Evolutionary conservation across 2,329 filamentous ascomycete genomes (phyloP).

Genomic region (Cladobotryum protrusum): DNA sequence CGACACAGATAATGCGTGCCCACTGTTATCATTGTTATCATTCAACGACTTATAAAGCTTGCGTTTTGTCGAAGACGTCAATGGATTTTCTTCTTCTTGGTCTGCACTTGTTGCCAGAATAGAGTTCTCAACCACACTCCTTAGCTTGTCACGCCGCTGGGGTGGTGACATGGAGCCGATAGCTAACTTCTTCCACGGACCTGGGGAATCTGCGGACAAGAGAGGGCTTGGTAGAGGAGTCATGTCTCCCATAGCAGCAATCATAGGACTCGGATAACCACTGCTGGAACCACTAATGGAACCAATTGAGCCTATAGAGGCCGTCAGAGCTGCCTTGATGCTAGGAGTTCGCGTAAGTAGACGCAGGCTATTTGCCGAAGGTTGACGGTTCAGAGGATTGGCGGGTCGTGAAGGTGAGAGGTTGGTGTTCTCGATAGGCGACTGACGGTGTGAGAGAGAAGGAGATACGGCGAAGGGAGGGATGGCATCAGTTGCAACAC

Average conservation of each 20-base stretch:
- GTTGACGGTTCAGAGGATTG: constrained; percentile 22
- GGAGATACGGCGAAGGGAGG: constrained; percentile 13
- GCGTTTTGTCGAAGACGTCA: constrained; percentile 49
- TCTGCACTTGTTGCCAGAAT: constrained; percentile 45
- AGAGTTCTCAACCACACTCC: constrained; percentile 26
- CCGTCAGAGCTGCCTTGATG: constrained; percentile 49
- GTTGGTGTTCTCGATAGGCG: constrained; percentile 30
- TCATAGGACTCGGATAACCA: constrained; percentile 63
- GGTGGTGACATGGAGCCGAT: constrained; percentile 40
- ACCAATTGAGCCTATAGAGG: constrained; percentile 34
- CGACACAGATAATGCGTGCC: constrained; percentile 16
- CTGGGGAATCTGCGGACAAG: constrained; percentile 57
- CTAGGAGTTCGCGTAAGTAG: constrained; percentile 55
- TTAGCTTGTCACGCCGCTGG: constrained; percentile 19
- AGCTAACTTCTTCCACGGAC: constrained; percentile 56
- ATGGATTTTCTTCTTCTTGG: constrained; percentile 45
- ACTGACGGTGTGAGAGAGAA: constrained; percentile 24
- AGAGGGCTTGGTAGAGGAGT: constrained; percentile 75
- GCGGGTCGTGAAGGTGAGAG: constrained; percentile 25
- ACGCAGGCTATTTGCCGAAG: constrained; percentile 32
- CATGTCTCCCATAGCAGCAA: constrained; percentile 69
- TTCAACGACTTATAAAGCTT: constrained; percentile 43
- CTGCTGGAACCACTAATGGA: constrained; percentile 56
- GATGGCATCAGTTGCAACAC: constrained; percentile 11
- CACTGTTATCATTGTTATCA: constrained; percentile 26